Percentiles rank a stretch among this genome's conserved stretches.
phyloP scores from a whole-genome alignment of 2,329 filamentous ascomycete species.

The Aspergillus aculeatinus region DNA sequence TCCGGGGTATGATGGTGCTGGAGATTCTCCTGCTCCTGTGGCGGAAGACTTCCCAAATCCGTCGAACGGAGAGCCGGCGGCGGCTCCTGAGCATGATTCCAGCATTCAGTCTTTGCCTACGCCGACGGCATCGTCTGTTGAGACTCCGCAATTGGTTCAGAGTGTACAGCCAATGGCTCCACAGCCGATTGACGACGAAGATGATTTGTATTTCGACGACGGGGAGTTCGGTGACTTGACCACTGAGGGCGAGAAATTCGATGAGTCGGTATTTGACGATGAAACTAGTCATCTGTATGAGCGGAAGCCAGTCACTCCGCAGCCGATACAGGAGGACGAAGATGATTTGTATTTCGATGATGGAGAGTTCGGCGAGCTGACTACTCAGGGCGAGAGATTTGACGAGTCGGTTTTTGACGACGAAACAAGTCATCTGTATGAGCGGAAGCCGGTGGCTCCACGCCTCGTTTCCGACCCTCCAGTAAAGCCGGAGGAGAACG shows the following conservation, averaged over 20 bases:
- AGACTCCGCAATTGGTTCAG: not conserved
- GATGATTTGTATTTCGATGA: slow-evolving; percentile 51
- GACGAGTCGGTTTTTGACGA: slow-evolving; percentile 53
- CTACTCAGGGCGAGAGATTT: slow-evolving; percentile 37
- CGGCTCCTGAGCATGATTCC: not conserved
- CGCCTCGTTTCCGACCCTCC: slow-evolving; percentile 13
- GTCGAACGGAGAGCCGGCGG: not conserved
- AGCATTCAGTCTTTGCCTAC: not conserved
- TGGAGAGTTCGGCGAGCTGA: slow-evolving; percentile 46
- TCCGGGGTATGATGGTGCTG: slow-evolving; percentile 12
- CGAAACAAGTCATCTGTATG: slow-evolving; percentile 45
- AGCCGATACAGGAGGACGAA: slow-evolving; percentile 16
- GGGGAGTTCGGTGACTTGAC: slow-evolving; percentile 46
- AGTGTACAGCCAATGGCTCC: not conserved
- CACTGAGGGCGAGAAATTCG: slow-evolving; percentile 38
- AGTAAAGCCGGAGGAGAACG: slow-evolving; percentile 7
- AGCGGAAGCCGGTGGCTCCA: slow-evolving; percentile 31
- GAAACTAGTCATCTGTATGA: slow-evolving; percentile 46
- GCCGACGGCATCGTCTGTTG: not conserved
- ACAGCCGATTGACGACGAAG: slow-evolving; percentile 21
- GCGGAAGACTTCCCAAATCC: not conserved
- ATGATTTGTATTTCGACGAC: slow-evolving; percentile 50
- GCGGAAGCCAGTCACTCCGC: slow-evolving; percentile 26
- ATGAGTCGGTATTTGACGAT: slow-evolving; percentile 52
- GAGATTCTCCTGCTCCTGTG: not conserved